phyloP scores from a whole-genome alignment of 306 rosid genomes.

The Sphenostylis stenocarpa region DNA sequence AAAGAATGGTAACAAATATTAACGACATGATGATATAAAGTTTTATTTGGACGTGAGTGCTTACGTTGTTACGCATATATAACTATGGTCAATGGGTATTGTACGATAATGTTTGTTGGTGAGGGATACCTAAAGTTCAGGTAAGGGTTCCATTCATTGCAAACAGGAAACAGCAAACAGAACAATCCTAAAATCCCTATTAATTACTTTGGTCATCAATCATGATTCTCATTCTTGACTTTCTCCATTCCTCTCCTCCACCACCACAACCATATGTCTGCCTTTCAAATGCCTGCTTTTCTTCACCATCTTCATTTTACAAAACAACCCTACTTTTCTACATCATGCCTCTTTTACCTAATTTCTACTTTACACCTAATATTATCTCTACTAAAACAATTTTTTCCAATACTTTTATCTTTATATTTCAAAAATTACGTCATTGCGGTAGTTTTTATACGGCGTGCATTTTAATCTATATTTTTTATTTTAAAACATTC shows the following conservation, averaged over 20 bases:
- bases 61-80: background rate
- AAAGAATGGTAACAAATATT: background rate
- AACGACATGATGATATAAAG: background rate
- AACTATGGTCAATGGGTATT: background rate
- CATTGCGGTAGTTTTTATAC: too few relatives aligned
- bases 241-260: background rate
- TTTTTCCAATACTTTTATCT: too few relatives aligned
- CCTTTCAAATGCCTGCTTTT: background rate
- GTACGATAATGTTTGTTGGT: conserved; percentile 28
- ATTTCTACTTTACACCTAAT: background rate
- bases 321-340: background rate
- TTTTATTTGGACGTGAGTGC: background rate
- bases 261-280: conserved; percentile 4
- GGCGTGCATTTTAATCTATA: too few relatives aligned
- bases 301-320: background rate
- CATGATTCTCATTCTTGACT: conserved; percentile 26
- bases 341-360: background rate
- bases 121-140: conserved; percentile 29
- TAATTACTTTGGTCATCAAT: background rate
- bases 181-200: background rate
- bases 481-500: too few relatives aligned
- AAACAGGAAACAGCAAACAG: conserved; percentile 17
- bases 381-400: too few relatives aligned
- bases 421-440: too few relatives aligned
- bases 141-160: conserved; percentile 19